Conservation (phyloP, 1,284 basidiomycete species). For the Ceratobasidium sp. region DNA sequence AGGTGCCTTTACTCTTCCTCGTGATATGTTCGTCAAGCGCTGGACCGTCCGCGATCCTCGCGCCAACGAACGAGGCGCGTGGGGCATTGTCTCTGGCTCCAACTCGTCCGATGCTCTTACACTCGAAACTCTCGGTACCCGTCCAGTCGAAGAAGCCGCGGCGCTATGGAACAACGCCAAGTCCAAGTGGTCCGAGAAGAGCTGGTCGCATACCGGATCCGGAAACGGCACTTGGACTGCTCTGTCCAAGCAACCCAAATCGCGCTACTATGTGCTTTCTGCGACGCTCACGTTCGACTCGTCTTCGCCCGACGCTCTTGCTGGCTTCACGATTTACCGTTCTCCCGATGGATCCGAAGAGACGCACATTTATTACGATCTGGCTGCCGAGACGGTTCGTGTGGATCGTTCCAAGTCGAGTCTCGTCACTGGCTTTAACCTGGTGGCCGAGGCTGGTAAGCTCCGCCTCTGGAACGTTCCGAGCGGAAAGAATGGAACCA, state of each 20-base stretch:
- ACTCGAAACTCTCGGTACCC: constrained; percentile 32
- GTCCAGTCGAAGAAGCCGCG: constrained; percentile 19
- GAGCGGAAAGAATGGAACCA: background rate
- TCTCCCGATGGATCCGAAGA: constrained; percentile 27
- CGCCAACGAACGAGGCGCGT: constrained; percentile 12
- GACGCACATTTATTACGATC: constrained; percentile 28
- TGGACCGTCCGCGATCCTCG: constrained; percentile 24
- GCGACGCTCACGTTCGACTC: constrained; percentile 25
- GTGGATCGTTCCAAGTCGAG: constrained; percentile 32
- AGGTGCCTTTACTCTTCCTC: constrained; percentile 31
- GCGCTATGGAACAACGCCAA: background rate
- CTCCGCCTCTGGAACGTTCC: constrained; percentile 23
- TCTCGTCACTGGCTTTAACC: constrained; percentile 29
- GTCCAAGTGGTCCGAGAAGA: constrained; percentile 31
- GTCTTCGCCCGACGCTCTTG: background rate
- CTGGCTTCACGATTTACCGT: constrained; percentile 29
- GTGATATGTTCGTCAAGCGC: constrained; percentile 33
- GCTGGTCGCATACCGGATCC: background rate
- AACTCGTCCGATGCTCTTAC: background rate
- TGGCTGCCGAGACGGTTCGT: constrained; percentile 30
- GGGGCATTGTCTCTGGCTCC: constrained; percentile 32
- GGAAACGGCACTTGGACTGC: constrained; percentile 7
- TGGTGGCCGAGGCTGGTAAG: constrained; percentile 16
- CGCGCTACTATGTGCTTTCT: constrained; percentile 23
- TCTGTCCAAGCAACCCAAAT: constrained; percentile 9